These are phyloP conservation scores for Leishmania tarentolae DNA, from an alignment of 208 protist genomes.

Conservation along the genomic window DNA sequence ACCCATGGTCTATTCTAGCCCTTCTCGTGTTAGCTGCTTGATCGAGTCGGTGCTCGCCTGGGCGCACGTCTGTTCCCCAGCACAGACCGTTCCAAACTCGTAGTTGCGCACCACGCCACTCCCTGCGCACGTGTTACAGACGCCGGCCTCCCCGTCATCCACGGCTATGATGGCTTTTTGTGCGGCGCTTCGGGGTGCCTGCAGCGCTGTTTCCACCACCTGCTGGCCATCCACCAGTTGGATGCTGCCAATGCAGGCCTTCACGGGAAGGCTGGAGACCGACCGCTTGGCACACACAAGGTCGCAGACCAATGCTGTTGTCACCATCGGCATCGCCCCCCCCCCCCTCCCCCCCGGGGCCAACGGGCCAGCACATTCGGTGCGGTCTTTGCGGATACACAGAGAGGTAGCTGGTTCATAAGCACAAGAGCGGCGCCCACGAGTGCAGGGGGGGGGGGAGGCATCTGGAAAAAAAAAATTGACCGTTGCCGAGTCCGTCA, in stretches of 20 bases:
- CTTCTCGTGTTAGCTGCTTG: neutral
- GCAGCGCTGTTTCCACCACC: neutral
- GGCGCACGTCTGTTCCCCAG: neutral
- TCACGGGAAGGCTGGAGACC: neutral
- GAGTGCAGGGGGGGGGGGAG: neutral
- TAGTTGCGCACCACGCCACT: neutral
- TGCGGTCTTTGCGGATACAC: neutral
- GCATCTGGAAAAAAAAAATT: constrained; percentile 34
- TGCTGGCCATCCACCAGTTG: neutral
- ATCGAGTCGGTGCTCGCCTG: neutral
- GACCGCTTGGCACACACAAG: neutral
- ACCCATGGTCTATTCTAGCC: neutral
- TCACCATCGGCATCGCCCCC: neutral
- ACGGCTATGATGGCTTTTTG: neutral
- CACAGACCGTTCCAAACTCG: neutral
- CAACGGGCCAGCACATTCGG: constrained; percentile 6
- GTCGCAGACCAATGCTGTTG: neutral
- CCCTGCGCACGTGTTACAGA: neutral
- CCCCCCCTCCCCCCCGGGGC: too few species aligned
- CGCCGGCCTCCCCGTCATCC: neutral
- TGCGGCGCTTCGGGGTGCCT: neutral
- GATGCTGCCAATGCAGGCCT: constrained; percentile 12
- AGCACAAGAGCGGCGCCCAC: constrained; percentile 7
- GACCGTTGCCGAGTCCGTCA: constrained; percentile 28
- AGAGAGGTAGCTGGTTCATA: neutral